Base-by-base conservation (phyloP, 192 early-diverging fungal species). In the Entomortierella beljakovae region DNA sequence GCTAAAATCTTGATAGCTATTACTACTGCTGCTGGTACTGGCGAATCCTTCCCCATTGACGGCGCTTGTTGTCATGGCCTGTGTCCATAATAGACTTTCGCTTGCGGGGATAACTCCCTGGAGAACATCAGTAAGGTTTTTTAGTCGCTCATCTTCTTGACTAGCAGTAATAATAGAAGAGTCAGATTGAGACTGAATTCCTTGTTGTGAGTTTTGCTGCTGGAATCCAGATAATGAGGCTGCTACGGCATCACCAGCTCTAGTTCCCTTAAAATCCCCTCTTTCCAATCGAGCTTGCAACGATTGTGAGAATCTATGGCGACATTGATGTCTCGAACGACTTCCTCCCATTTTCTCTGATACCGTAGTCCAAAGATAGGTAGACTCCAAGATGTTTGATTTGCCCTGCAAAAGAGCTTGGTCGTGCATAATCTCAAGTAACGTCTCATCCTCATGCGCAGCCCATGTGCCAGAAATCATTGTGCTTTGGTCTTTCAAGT, bases 371-470 rank as follows among this genome's bases (percentile, higher is more conserved):
- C 70, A 72, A 46, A 64, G 43, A 13, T 42, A 52, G 6, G 11
- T 46, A 3, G 70, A 53, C 7, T 72, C 70, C n/a, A 64, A 37
- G 43, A 64, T 23, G 22, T 55, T 49, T 13, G 51, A 13, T 48
- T 72, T 72, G 6, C 61, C 61, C 18, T 72, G 70, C 35, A 35
- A 26, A 7, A 38, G 13, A 0, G 68, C 64, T 15, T 65, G 31
- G 1, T 74, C 80, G 10, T 62, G 57, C 42, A 81, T 59, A 23
- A 81, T 61, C n/a, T 64, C 54, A 51, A 65, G 54, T 13, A 81
- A 46, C 6, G 7, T 38, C 15, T 65, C 56, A 25, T 74, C 70
- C 48, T 81, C 80, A 23, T 81, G 58, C 0, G 63, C 32, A 6
- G 52, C 15, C 71, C 80, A 74, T 11, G 38, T 53, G 25, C 80